Evolutionary conservation across 495 filamentous ascomycete genomes (phyloP).

Genomic region (Penicillium lividum): DNA sequence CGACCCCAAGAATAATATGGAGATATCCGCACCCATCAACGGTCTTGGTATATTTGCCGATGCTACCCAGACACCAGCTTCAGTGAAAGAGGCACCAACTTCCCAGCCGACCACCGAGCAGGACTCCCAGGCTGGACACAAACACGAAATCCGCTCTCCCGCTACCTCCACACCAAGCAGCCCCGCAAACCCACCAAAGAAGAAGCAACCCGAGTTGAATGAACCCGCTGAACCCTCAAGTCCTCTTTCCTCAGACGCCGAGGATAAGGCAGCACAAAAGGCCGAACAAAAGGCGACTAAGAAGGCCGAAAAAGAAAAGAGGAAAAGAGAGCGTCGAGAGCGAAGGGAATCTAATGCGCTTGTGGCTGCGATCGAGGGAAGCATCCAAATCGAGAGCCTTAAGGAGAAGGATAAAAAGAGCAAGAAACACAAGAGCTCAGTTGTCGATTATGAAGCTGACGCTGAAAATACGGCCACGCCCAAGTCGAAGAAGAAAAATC

Average conservation of each 20-base stretch:
- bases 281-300: neutral
- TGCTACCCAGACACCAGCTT: neutral
- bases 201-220: neutral
- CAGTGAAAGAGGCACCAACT: neutral
- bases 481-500: slow-evolving; percentile 9
- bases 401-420: slow-evolving; percentile 11
- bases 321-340: slow-evolving; percentile 14
- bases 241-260: neutral
- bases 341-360: neutral
- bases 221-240: neutral
- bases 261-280: neutral
- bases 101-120: neutral
- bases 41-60: neutral
- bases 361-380: neutral
- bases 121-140: neutral
- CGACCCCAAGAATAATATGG: neutral
- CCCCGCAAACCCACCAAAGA: neutral
- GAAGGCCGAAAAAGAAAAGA: slow-evolving; percentile 15
- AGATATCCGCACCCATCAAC: neutral
- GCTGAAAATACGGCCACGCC: neutral
- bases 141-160: neutral
- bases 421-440: neutral
- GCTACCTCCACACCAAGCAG: neutral
- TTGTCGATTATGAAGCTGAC: neutral
- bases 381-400: neutral